Base-by-base conservation (phyloP, 2,329 filamentous ascomycete genomes). In the Botryosphaeria agaves region DNA sequence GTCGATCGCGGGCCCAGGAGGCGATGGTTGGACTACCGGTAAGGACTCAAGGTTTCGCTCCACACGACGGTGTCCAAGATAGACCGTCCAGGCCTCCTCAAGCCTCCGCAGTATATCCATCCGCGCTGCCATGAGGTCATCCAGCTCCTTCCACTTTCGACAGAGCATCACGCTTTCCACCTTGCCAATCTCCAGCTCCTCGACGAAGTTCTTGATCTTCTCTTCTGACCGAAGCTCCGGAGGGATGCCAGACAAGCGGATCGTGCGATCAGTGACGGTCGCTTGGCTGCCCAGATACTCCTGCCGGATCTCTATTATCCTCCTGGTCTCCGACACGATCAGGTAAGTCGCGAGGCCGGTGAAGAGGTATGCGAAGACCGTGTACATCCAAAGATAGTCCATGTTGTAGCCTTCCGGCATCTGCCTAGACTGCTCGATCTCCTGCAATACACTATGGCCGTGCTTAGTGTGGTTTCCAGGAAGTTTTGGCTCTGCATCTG, bases 321-420 rank as follows among this genome's bases (percentile, higher is more conserved):
- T 77, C 41, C 77, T 72, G 0, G 89, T 95, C 54, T 93, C 77
- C 25, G 68, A 67, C 34, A 87, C 72, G 43, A 95, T 73, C 41
- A 87, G 69, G 48, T 85, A 92, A 8, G 94, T 60, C 0, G 81
- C 79, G 25, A 95, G 56, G 2, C 62, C 71, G 5, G 78, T 87
- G 52, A 95, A 98, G 30, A 95, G 65, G 57, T 94, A 98, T 1
- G 84, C 81, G 44, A 98, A 98, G n/a, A 80, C 63, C 9, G 93
- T 69, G 46, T 95, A 94, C 45, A 87, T 80, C 84, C 87, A 94
- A 2, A 94, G 59, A 43, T 85, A 93, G 34, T 62, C 60, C 5
- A 18, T 29, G 5, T 29, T n/a, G 28, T 15, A 29, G 9, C 9
- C 9, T 12, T 23, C 21, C 21, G 21, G 9, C 9, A 12, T 12